Base-by-base conservation (phyloP, 2,329 filamentous ascomycete species). In the Polytolypa hystricis region DNA sequence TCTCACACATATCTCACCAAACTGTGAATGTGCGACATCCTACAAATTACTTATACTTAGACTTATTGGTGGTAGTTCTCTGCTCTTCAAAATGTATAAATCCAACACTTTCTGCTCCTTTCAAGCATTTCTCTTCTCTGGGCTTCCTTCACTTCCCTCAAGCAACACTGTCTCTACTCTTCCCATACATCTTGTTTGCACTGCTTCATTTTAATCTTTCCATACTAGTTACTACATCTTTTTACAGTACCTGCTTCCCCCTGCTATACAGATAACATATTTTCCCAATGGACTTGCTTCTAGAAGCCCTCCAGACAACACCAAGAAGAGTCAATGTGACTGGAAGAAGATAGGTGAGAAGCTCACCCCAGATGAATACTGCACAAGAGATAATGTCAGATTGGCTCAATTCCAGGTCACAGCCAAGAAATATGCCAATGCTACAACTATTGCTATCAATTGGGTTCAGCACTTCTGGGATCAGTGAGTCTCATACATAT, bases 361-460 rank as follows among this genome's bases (percentile, higher is more conserved):
- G 21, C 20, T 35, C 21, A 35, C 21, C 12, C 21, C 33, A 35
- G 33, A 27, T 27, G 33, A 35, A 27, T 35, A 35, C 33, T 16
- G 14, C 4, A 25, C 14, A 11, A 27, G 33, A 27, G 34, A 36
- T 25, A 30, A 8, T 25, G 11, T 25, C 12, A 20, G 34, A 36
- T 20, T 36, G 34, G 14, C 34, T 37, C 14, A 16, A 15, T 38
- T 38, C 30, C 28, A 27, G 29, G 14, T 33, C 19, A 33, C 14
- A 18, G 21, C 29, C 36, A 38, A 38, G 29, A 38, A 38, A 23
- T 38, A 38, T 38, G 36, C 36, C 26, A 16, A 38, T 11, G 20
- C 21, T n/a, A 38, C 36, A 25, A 20, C 23, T 16, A 27, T 18
- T 32, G 7, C 15, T 6, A 38, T 38, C 21, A 15, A 38, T 21